A percentile compares a stretch with the other conserved stretches of the same genome.
Conservation (phyloP, 768 basidiomycete species). For the Tulasnella calospora region DNA sequence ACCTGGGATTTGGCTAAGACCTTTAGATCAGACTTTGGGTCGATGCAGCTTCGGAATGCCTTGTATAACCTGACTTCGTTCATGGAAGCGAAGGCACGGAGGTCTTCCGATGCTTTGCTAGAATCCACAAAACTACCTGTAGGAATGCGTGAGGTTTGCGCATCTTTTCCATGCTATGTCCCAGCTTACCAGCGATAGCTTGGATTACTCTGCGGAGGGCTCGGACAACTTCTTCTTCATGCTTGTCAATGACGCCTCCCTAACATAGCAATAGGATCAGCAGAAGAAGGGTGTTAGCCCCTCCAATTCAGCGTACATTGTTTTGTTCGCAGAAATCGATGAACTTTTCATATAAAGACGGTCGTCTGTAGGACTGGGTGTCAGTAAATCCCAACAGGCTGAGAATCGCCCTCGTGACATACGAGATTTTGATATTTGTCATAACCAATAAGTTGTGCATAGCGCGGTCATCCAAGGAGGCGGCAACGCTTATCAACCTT, state of each 20-base stretch:
- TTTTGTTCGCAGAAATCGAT: slow-evolving; percentile 69
- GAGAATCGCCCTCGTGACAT: slow-evolving; percentile 34
- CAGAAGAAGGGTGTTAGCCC: neutral
- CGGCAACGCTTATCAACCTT: slow-evolving; percentile 66
- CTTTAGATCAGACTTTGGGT: slow-evolving; percentile 79
- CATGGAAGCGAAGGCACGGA: slow-evolving; percentile 74
- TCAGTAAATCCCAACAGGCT: neutral
- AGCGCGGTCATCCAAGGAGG: slow-evolving; percentile 55
- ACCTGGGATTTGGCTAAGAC: slow-evolving; percentile 73
- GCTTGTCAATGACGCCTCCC: slow-evolving; percentile 87
- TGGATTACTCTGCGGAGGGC: slow-evolving; percentile 54
- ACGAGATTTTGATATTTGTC: slow-evolving; percentile 61
- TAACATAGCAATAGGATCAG: slow-evolving; percentile 35
- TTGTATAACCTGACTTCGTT: slow-evolving; percentile 87
- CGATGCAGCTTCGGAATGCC: slow-evolving; percentile 72
- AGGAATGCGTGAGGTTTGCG: neutral
- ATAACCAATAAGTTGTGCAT: slow-evolving; percentile 55
- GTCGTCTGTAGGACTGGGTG: slow-evolving; percentile 48
- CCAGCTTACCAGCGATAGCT: slow-evolving; percentile 54
- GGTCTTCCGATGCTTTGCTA: slow-evolving; percentile 68
- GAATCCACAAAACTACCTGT: slow-evolving; percentile 61
- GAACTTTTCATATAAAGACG: slow-evolving; percentile 64
- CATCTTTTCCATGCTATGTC: neutral
- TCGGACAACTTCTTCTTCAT: slow-evolving; percentile 59
- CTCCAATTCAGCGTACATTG: slow-evolving; percentile 52